These are phyloP conservation scores for Fraxinus latifolia DNA, from an alignment of 305 asterid genomes.

Conservation along the genomic window DNA sequence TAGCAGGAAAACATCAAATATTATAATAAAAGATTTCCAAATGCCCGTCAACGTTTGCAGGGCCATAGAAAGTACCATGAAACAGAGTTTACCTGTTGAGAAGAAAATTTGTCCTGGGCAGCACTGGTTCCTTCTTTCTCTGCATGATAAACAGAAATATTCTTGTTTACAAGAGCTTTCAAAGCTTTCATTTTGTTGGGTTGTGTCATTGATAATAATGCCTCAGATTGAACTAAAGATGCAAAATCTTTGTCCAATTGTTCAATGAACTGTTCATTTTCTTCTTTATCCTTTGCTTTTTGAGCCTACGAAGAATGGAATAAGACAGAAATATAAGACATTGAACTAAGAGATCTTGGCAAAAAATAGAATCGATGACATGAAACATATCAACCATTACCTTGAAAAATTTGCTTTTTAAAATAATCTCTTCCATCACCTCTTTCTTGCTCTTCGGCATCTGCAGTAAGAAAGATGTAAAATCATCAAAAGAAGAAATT, in stretches of 20 bases:
- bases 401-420: slow-evolving; percentile 92
- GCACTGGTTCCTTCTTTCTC: slow-evolving; percentile 38
- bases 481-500: slow-evolving; percentile 26
- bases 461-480: slow-evolving; percentile 44
- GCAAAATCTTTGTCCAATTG: slow-evolving; percentile 78
- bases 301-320: slow-evolving; percentile 55
- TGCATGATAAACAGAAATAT: slow-evolving; percentile 35
- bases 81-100: slow-evolving; percentile 40
- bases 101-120: slow-evolving; percentile 34
- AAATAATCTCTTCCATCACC: slow-evolving; percentile 82
- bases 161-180: slow-evolving; percentile 55
- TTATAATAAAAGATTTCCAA: background rate
- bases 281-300: slow-evolving; percentile 91
- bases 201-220: slow-evolving; percentile 64
- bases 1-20: slow-evolving; percentile 9
- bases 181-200: slow-evolving; percentile 75
- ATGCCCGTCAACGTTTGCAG: background rate
- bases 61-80: background rate
- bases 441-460: slow-evolving; percentile 85
- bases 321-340: slow-evolving; percentile 13
- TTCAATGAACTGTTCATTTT: slow-evolving; percentile 58
- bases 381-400: slow-evolving; percentile 33
- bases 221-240: slow-evolving; percentile 71
- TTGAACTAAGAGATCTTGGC: slow-evolving; percentile 3
- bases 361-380: slow-evolving; percentile 6